Evolutionary conservation across 495 filamentous ascomycete species (phyloP).

Genomic region (Xylaria cubensis): DNA sequence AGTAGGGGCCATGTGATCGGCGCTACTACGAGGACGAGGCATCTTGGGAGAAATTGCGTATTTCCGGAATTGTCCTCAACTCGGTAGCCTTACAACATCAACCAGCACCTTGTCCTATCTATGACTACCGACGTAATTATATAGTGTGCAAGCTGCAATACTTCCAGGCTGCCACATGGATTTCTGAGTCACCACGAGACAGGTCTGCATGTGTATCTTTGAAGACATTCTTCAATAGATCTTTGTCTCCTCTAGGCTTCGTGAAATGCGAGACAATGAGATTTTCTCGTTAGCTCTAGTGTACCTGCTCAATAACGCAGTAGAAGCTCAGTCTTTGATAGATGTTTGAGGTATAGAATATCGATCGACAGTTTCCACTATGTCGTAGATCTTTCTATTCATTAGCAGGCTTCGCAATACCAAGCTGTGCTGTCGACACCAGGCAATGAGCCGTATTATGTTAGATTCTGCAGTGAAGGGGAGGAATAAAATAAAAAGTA

Average conservation of each 20-base stretch:
- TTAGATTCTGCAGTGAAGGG: not conserved
- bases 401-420: not conserved
- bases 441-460: not conserved
- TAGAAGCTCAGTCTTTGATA: not conserved
- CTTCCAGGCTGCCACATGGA: not conserved
- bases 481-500: too few species aligned
- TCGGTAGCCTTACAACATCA: not conserved
- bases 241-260: not conserved
- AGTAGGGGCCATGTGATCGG: not conserved
- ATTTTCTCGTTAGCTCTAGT: not conserved
- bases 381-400: not conserved
- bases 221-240: not conserved
- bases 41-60: not conserved
- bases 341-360: not conserved
- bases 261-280: not conserved
- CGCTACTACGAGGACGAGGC: not conserved
- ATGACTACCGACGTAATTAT: not conserved
- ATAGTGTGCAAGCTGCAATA: not conserved
- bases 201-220: not conserved
- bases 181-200: not conserved
- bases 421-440: not conserved
- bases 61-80: not conserved
- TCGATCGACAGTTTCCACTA: not conserved
- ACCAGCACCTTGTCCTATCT: not conserved
- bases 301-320: not conserved